These are phyloP conservation scores for Ramichloridium luteum DNA, from an alignment of 2,329 filamentous ascomycete species.

Conservation along the genomic window DNA sequence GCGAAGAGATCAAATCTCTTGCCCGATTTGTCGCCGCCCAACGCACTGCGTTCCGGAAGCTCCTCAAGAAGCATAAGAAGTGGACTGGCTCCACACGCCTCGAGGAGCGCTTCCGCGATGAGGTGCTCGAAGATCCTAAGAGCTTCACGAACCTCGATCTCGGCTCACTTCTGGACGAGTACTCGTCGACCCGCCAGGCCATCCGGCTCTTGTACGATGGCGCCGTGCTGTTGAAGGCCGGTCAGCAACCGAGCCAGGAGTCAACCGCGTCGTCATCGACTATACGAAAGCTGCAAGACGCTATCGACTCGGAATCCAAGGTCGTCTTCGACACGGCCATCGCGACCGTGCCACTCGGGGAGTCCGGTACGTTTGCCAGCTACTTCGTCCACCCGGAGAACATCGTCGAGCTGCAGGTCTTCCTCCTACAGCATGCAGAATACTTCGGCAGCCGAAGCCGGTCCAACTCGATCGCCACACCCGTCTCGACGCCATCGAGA, in stretches of 20 bases:
- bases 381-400: constrained; percentile 46
- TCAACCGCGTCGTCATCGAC: constrained; percentile 10
- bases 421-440: constrained; percentile 38
- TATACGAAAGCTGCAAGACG: constrained; percentile 27
- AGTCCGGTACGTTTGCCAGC: constrained; percentile 33
- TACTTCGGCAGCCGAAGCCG: constrained; percentile 24
- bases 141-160: constrained; percentile 62
- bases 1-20: constrained; percentile 58
- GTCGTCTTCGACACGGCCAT: constrained; percentile 40
- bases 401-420: constrained; percentile 40
- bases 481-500: constrained; percentile 7
- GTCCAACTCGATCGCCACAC: constrained; percentile 16
- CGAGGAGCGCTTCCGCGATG: constrained; percentile 52
- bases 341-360: constrained; percentile 35
- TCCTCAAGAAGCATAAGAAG: constrained; percentile 79
- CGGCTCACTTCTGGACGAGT: constrained; percentile 37
- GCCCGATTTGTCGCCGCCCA: constrained; percentile 64
- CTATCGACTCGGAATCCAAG: constrained; percentile 29
- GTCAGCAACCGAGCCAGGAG: constrained; percentile 8
- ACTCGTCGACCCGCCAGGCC: constrained; percentile 34
- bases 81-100: constrained; percentile 65
- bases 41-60: constrained; percentile 64
- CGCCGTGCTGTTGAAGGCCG: constrained; percentile 15
- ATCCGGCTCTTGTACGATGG: constrained; percentile 34
- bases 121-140: constrained; percentile 52